These are phyloP conservation scores for Golubevia sp. DNA, from an alignment of 1,284 basidiomycete genomes.

Conservation along the genomic window DNA sequence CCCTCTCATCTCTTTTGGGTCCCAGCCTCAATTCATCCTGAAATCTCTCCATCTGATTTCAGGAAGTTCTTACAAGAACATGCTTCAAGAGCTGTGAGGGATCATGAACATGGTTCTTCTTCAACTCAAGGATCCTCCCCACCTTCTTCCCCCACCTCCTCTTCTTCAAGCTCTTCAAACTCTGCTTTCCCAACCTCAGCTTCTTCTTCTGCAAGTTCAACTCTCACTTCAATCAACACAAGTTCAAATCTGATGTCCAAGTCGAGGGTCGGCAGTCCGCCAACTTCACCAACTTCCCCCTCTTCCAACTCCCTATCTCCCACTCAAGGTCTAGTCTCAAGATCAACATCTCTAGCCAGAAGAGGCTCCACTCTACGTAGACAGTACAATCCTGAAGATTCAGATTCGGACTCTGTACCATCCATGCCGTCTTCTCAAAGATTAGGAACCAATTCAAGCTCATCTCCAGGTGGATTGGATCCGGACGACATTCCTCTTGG, in stretches of 20 bases:
- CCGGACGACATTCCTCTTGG: too few species aligned
- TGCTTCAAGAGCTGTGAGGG: conserved; percentile 41
- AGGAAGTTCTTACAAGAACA: conserved; percentile 56
- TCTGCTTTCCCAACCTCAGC: background rate
- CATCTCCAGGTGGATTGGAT: conserved; percentile 3
- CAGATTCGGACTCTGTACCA: too few species aligned
- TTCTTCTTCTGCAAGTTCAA: background rate
- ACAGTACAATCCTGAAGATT: conserved; percentile 44
- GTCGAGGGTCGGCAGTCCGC: background rate
- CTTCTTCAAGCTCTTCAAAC: background rate
- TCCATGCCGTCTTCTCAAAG: too few species aligned
- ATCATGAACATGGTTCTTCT: background rate
- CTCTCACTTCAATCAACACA: too few species aligned
- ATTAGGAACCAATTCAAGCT: conserved; percentile 17
- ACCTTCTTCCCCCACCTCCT: background rate
- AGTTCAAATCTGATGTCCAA: too few species aligned
- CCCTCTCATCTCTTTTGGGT: conserved; percentile 55
- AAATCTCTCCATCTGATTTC: conserved; percentile 55
- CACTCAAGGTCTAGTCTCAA: conserved; percentile 17
- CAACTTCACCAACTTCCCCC: too few species aligned
- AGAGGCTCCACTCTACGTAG: conserved; percentile 50
- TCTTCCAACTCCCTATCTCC: too few species aligned
- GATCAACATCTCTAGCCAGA: conserved; percentile 42
- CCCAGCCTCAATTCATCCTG: conserved; percentile 52
- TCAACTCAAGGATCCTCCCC: background rate